Conservation (phyloP, 306 rosid genomes). For the Adenanthera pavonina region DNA sequence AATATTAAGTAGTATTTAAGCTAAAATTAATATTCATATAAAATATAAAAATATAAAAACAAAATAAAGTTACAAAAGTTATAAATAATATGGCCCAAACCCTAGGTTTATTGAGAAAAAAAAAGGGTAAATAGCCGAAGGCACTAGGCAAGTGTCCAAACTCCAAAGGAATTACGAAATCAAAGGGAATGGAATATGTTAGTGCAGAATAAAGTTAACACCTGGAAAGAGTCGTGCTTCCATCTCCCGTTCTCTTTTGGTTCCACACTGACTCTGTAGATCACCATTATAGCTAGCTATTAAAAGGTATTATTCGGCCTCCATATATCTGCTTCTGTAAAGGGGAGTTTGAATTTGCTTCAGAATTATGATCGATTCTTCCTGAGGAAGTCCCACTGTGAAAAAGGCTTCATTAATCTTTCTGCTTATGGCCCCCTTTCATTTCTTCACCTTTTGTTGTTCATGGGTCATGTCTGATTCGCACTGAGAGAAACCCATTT, state of each 20-base stretch:
- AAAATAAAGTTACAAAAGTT: too few species aligned
- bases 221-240: background rate
- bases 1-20: too few species aligned
- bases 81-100: too few species aligned
- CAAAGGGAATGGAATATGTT: background rate
- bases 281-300: background rate
- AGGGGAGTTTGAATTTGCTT: background rate
- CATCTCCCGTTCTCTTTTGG: conserved; percentile 9
- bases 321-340: background rate
- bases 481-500: background rate
- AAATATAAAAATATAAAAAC: too few species aligned
- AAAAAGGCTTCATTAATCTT: background rate
- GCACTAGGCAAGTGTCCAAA: too few species aligned
- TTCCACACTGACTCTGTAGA: background rate
- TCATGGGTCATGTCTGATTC: background rate
- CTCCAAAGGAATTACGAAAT: background rate
- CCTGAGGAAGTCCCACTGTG: background rate
- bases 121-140: too few species aligned
- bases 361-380: background rate
- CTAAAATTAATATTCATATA: too few species aligned
- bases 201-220: conserved; percentile 37
- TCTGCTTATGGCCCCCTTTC: background rate
- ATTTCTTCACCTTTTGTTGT: background rate
- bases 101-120: too few species aligned
- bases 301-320: background rate